Percentiles rank a stretch among this genome's conserved stretches.
These are phyloP conservation scores for Pichia sp. DNA, from an alignment of 1,139 yeast species.

Conservation along the genomic window DNA sequence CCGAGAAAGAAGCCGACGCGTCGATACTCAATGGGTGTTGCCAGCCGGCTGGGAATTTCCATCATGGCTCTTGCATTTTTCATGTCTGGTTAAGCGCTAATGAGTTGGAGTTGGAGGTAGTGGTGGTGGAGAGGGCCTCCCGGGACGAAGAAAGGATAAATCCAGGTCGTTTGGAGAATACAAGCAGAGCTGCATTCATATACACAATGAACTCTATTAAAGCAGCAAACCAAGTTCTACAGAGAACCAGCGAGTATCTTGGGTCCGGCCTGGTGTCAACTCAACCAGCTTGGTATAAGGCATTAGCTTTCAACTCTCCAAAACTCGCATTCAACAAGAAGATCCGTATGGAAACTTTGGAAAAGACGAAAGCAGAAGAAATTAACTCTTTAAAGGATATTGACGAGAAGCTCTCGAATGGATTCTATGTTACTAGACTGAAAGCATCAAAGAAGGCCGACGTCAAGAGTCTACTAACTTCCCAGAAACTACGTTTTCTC, in stretches of 20 bases:
- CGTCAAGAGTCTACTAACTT: slow-evolving; percentile 33
- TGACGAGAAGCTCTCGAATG: slow-evolving; percentile 13
- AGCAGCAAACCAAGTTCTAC: slow-evolving; percentile 60
- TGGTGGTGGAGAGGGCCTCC: too few relatives aligned
- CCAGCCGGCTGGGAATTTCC: too few relatives aligned
- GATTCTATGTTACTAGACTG: slow-evolving; percentile 46
- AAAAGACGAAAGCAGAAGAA: slow-evolving; percentile 17
- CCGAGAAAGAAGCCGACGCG: too few relatives aligned
- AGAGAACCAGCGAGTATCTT: slow-evolving; percentile 67
- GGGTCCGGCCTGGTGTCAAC: slow-evolving; percentile 54
- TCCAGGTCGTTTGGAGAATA: not conserved
- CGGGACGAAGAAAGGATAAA: not conserved
- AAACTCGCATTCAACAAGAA: slow-evolving; percentile 40
- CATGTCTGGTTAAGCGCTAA: too few relatives aligned
- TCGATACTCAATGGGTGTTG: too few relatives aligned
- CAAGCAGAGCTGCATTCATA: too few relatives aligned
- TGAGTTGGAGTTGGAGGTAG: too few relatives aligned
- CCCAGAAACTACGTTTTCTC: slow-evolving; percentile 59
- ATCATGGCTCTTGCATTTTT: too few relatives aligned
- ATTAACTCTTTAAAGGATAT: slow-evolving; percentile 6
- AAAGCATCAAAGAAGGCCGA: slow-evolving; percentile 18
- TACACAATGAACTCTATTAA: slow-evolving; percentile 24
- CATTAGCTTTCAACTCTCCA: slow-evolving; percentile 78
- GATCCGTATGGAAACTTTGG: slow-evolving; percentile 20
- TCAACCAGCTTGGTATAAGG: slow-evolving; percentile 85